Evolutionary conservation across 148 eudicot genomes (phyloP).

Genomic region (Chenopodium album): DNA sequence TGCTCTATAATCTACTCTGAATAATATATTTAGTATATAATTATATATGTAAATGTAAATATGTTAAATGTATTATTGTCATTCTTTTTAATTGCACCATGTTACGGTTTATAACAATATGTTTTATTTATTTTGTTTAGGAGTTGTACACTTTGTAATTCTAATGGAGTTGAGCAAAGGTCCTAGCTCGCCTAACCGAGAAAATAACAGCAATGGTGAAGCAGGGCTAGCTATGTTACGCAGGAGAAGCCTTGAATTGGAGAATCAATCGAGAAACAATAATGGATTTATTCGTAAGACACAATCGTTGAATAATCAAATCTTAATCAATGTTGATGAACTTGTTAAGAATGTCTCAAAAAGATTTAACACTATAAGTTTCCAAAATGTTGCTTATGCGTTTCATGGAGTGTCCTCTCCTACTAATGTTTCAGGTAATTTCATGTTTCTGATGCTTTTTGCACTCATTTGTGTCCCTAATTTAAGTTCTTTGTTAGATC

Average conservation of each 20-base stretch:
- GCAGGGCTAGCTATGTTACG: conserved; percentile 7
- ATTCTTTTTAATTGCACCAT: neutral
- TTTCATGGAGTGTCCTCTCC: neutral
- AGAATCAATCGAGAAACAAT: neutral
- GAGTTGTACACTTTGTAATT: neutral
- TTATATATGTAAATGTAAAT: too few relatives aligned
- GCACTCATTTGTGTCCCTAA: too few relatives aligned
- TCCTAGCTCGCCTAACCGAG: neutral
- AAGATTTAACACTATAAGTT: conserved; percentile 2
- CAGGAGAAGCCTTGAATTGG: conserved; percentile 18
- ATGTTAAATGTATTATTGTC: neutral
- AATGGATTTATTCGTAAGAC: conserved; percentile 18
- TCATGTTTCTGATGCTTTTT: neutral
- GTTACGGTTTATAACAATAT: neutral
- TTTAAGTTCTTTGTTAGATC: too few relatives aligned
- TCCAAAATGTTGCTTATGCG: neutral
- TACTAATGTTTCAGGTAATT: neutral
- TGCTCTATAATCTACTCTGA: too few relatives aligned
- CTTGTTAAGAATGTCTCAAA: conserved; percentile 6
- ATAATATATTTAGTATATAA: too few relatives aligned
- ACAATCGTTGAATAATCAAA: conserved; percentile 22
- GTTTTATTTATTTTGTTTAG: neutral
- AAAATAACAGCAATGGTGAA: neutral
- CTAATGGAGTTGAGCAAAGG: conserved; percentile 7
- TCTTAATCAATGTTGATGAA: conserved; percentile 24